Evolutionary conservation across 2,329 filamentous ascomycete species (phyloP).

Genomic region (Nigrospora osmanthi): DNA sequence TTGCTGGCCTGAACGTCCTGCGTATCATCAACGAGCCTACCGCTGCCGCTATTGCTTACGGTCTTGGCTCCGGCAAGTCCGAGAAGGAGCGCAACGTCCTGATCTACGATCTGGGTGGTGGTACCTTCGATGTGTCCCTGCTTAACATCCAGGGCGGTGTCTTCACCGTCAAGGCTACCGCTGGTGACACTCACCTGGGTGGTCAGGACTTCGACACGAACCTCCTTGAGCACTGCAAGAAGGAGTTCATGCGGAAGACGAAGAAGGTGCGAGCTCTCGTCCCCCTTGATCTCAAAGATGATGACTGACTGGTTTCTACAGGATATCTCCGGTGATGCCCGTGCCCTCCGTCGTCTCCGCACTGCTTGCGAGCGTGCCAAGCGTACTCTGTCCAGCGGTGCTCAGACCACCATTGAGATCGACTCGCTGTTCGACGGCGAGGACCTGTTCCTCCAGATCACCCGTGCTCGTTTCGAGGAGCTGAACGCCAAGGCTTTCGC

Average conservation of each 20-base stretch:
- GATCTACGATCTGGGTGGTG: slow-evolving; percentile 99
- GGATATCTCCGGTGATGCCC: slow-evolving; percentile 73
- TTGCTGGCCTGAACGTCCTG: slow-evolving; percentile 94
- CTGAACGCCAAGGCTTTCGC: slow-evolving; percentile 93
- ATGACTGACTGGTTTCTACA: no score
- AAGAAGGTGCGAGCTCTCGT: slow-evolving; percentile 57
- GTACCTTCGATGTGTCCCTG: slow-evolving; percentile 99
- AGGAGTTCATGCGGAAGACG: slow-evolving; percentile 79
- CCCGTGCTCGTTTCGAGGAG: slow-evolving; percentile 98
- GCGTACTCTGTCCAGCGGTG: slow-evolving; percentile 95
- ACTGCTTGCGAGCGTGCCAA: slow-evolving; percentile 99
- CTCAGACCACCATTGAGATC: slow-evolving; percentile 96
- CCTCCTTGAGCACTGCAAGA: slow-evolving; percentile 93
- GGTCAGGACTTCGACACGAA: slow-evolving; percentile 96
- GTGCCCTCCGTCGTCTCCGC: slow-evolving; percentile 89
- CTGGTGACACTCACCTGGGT: slow-evolving; percentile 94
- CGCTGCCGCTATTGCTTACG: slow-evolving; percentile 95
- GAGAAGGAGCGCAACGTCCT: slow-evolving; percentile 98
- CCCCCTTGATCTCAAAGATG: no score
- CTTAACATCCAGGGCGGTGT: slow-evolving; percentile 98
- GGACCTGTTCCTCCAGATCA: slow-evolving; percentile 96
- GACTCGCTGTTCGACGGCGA: slow-evolving; percentile 97
- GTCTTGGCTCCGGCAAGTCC: slow-evolving; percentile 89
- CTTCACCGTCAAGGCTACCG: slow-evolving; percentile 97
- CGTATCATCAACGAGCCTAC: slow-evolving; percentile 99